A percentile compares a stretch with the other conserved stretches of the same genome.
Conservation (phyloP, 2,329 filamentous ascomycete genomes). For the Microascus cirrosus region DNA sequence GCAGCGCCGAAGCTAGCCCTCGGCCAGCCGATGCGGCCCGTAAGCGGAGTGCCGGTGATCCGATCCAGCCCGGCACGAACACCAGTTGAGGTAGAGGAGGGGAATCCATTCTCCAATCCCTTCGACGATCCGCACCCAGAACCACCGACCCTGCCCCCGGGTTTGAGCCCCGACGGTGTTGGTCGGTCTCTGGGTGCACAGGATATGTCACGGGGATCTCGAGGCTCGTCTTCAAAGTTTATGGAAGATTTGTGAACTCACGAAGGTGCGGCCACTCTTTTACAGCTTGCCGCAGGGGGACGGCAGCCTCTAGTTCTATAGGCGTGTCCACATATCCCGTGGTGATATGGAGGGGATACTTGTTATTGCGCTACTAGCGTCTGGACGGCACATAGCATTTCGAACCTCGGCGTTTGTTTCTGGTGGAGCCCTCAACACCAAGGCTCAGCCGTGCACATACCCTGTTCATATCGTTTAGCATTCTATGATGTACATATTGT, state of each 20-base stretch:
- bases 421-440: not conserved
- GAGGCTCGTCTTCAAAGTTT: constrained; percentile 22
- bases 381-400: not conserved
- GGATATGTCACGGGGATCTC: constrained; percentile 18
- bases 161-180: constrained; percentile 21
- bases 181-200: constrained; percentile 22
- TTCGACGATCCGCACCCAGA: constrained; percentile 12
- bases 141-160: constrained; percentile 8
- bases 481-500: not conserved
- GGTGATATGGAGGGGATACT: too few species aligned
- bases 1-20: constrained; percentile 32
- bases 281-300: not conserved
- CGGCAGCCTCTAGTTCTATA: not conserved
- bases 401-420: not conserved
- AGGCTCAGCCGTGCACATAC: not conserved
- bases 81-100: constrained; percentile 47
- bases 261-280: not conserved
- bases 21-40: constrained; percentile 46
- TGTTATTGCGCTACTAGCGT: not conserved
- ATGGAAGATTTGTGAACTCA: constrained; percentile 25
- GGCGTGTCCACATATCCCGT: not conserved
- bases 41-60: constrained; percentile 49
- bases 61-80: constrained; percentile 56
- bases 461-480: not conserved
- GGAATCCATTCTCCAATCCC: constrained; percentile 33